Evolutionary conservation across 306 rosid species (phyloP).

Genomic region (Corylus heterophylla): DNA sequence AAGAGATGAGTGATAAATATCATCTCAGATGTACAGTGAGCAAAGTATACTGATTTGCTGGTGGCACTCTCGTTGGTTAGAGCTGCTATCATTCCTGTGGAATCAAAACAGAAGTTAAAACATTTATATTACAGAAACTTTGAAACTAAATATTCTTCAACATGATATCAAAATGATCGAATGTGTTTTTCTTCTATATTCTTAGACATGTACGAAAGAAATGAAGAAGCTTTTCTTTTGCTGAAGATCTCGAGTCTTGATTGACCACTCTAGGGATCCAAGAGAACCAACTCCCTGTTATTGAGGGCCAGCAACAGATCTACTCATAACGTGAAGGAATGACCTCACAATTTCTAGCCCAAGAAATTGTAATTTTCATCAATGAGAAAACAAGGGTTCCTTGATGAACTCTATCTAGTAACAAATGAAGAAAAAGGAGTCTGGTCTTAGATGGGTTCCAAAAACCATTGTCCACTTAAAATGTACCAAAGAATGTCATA

Average conservation of each 20-base stretch:
- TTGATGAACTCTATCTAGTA: too few relatives aligned
- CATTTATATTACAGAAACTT: slow-evolving; percentile 7
- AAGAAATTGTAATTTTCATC: slow-evolving; percentile 4
- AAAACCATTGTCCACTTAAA: too few relatives aligned
- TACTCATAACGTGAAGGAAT: not conserved
- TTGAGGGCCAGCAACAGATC: not conserved
- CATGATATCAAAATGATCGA: not conserved
- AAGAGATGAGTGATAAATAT: slow-evolving; percentile 86
- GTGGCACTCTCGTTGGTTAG: slow-evolving; percentile 97
- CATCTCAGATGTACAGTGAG: slow-evolving; percentile 99
- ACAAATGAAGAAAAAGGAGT: not conserved
- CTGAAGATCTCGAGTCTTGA: not conserved
- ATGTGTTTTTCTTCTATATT: not conserved
- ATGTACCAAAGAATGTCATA: too few relatives aligned
- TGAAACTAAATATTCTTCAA: not conserved
- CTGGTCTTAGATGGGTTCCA: not conserved
- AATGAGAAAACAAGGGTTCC: not conserved
- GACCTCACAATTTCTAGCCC: not conserved
- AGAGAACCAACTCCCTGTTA: not conserved
- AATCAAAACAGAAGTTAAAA: slow-evolving; percentile 19
- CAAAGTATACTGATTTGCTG: slow-evolving; percentile 94
- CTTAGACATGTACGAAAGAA: not conserved
- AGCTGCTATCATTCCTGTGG: slow-evolving; percentile 90
- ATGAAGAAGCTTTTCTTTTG: too few relatives aligned
- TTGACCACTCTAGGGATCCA: not conserved